Evolutionary conservation across 1,284 basidiomycete genomes (phyloP).

Genomic region (Ganoderma meredithae): DNA sequence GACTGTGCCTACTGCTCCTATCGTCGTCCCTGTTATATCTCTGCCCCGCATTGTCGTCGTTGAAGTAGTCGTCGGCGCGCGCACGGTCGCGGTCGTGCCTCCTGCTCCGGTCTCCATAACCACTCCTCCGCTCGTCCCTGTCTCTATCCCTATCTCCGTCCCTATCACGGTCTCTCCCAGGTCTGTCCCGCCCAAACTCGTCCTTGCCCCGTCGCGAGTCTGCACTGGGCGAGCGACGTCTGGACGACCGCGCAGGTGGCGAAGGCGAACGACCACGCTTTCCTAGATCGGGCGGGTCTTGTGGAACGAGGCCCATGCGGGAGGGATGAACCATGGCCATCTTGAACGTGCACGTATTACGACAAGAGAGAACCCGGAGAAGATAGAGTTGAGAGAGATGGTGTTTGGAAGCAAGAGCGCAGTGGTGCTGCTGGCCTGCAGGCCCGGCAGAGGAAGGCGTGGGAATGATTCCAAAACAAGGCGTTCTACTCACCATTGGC

Average conservation of each 20-base stretch:
- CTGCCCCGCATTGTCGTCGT: conserved; percentile 22
- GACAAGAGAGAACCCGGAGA: background rate
- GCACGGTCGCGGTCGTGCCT: conserved; percentile 35
- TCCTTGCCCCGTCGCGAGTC: conserved; percentile 29
- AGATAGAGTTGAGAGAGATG: background rate
- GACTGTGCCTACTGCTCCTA: conserved; percentile 27
- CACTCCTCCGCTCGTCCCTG: conserved; percentile 27
- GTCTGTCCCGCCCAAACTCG: conserved; percentile 33
- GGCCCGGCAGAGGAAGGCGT: background rate
- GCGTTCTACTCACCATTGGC: background rate
- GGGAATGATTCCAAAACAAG: conserved; percentile 5
- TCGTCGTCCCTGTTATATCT: conserved; percentile 13
- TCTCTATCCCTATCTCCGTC: conserved; percentile 36
- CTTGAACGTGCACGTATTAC: background rate
- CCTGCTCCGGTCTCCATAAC: conserved; percentile 31
- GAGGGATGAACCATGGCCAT: conserved; percentile 76
- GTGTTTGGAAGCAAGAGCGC: conserved; percentile 1
- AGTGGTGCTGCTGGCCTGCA: background rate
- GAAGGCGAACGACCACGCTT: conserved; percentile 42
- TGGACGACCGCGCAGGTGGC: conserved; percentile 24
- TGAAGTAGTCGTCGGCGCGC: conserved; percentile 43
- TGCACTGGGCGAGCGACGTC: conserved; percentile 30
- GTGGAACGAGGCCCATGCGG: conserved; percentile 63
- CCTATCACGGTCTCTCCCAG: conserved; percentile 21
- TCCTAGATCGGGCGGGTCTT: conserved; percentile 35